Conservation (phyloP, 1,139 yeast genomes). For the Candida tropicalis region DNA sequence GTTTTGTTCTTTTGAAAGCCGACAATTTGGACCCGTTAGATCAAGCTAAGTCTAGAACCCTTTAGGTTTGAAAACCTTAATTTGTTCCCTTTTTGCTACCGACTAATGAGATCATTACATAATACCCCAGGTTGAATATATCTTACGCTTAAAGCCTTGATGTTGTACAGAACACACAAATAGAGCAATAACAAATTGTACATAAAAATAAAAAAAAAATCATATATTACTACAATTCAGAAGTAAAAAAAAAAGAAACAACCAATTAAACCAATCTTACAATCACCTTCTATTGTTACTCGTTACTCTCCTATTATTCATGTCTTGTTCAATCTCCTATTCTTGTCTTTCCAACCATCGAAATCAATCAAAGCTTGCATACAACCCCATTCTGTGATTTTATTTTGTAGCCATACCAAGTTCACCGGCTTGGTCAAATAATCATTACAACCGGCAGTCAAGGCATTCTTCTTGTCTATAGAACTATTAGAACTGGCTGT, state of each 20-base stretch:
- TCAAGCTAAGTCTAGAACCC: too few relatives aligned
- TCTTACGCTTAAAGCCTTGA: too few relatives aligned
- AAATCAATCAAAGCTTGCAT: conserved; percentile 98
- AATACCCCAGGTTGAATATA: too few relatives aligned
- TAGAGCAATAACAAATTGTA: too few relatives aligned
- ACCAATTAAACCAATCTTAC: background rate
- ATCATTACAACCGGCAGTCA: conserved; percentile 97
- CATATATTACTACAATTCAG: background rate
- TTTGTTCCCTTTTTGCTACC: too few relatives aligned
- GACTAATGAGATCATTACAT: too few relatives aligned
- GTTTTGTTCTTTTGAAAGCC: too few relatives aligned
- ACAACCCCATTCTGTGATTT: conserved; percentile 95
- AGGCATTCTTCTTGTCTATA: conserved; percentile 87
- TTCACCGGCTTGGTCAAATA: conserved; percentile 96
- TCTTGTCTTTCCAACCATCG: conserved; percentile 78
- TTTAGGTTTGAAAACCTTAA: too few relatives aligned
- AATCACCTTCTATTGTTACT: too few relatives aligned
- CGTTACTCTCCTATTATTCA: background rate
- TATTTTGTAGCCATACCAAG: conserved; percentile 89
- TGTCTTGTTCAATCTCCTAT: conserved; percentile 16
- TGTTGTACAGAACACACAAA: too few relatives aligned
- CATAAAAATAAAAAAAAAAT: background rate
- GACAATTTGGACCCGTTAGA: too few relatives aligned
- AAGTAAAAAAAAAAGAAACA: background rate
- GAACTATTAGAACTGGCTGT: conserved; percentile 85